phyloP scores from a whole-genome alignment of 345 rosid genomes.

The Eucalyptus microcorys region DNA sequence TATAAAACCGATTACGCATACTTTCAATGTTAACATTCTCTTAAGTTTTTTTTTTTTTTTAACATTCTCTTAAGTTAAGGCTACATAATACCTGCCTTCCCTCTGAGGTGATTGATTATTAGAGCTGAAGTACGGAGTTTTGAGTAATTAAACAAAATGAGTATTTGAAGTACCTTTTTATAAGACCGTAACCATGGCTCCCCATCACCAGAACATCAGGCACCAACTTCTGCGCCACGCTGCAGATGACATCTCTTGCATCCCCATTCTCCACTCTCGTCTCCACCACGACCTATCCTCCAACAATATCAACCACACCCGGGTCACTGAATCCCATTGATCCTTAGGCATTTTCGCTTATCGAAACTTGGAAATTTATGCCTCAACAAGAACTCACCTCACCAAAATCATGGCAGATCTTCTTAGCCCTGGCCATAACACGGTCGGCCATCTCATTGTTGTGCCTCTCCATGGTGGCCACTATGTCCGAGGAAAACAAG shows the following conservation, averaged over 20 bases:
- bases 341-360: no score
- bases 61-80: no score
- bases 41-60: no score
- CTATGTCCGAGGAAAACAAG: slow-evolving; percentile 33
- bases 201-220: slow-evolving; percentile 50
- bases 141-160: no score
- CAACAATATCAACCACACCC: no score
- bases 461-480: slow-evolving; percentile 33
- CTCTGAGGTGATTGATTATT: no score
- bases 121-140: no score
- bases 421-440: slow-evolving; percentile 30
- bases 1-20: no score
- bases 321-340: no score
- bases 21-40: no score
- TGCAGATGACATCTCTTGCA: slow-evolving; percentile 47
- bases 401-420: slow-evolving; percentile 12
- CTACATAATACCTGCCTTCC: no score
- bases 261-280: slow-evolving; percentile 28
- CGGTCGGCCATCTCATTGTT: slow-evolving; percentile 18
- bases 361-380: background rate
- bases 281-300: slow-evolving; percentile 23
- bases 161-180: slow-evolving; percentile 21
- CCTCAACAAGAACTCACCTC: slow-evolving; percentile 5
- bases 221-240: slow-evolving; percentile 20
- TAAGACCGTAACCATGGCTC: slow-evolving; percentile 42